Evolutionary conservation across 73 alveolate species (phyloP), one percentile per base, ranked within the genome.

Genomic region (Stentor coeruleus): DNA sequence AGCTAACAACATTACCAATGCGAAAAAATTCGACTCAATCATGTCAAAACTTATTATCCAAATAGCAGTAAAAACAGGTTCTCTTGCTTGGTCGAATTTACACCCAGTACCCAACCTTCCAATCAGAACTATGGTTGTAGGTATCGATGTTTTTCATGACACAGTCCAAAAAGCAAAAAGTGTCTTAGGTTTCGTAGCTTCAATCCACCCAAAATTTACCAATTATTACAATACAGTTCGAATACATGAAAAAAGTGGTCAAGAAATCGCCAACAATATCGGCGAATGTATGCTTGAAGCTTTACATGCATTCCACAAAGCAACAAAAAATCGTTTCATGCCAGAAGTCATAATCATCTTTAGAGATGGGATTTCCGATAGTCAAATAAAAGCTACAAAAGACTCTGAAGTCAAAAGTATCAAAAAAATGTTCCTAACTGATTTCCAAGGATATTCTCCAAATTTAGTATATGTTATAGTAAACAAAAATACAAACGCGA

Each of bases 41-140:
- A 88, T 92, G 74, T 88, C 90, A 81, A 97, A 97, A 87, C 90
- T 97, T 31, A 74, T 97, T 74, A 90, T 95, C 72, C 93, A 97
- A 89, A 91, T 95, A 6, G 91, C 91, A 60, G 99, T 98, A 33
- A 97, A 95, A 77, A 84, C 87, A 6, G 98, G 98, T 31, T 97
- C 98, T 41, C 88, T 88, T 40, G 98, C 98, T 35, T 97, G 99
- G 99, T 89, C 98, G 58, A 93, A 93, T 3, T 93, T 88, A 74
- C 84, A 82, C 76, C 84, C 96, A 66, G 96, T 97, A 37, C 84
- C 95, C 59, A 76, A 87, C 75, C 87, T 86, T 59, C 74, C 84
- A 77, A 93, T 39, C 0, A n/a, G n/a, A 28, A 87, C 89, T 3
- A 87, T 87, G 92, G 88, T 87, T 49, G 55, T 83, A 15, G 92